A percentile compares a stretch with the other conserved stretches of the same genome.
These are phyloP conservation scores for Amauroascus niger DNA, from an alignment of 2,329 filamentous ascomycete species.

Conservation along the genomic window DNA sequence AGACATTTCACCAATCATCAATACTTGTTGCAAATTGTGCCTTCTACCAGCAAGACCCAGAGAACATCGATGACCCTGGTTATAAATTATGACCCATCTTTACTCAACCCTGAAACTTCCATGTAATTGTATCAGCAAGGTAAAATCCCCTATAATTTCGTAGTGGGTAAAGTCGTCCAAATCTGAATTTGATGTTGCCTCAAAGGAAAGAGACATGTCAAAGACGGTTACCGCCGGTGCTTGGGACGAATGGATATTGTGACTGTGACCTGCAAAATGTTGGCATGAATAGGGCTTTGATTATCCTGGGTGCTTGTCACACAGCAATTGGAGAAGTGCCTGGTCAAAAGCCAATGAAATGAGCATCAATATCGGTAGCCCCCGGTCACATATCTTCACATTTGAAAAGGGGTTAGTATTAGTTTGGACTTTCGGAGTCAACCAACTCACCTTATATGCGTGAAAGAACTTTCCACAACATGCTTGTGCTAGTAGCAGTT, in stretches of 20 bases:
- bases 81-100: not conserved
- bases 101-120: not conserved
- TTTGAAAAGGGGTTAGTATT: not conserved
- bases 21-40: not conserved
- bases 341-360: not conserved
- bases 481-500: not conserved
- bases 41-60: not conserved
- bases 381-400: not conserved
- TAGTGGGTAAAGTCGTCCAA: not conserved
- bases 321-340: not conserved
- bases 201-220: not conserved
- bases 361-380: not conserved
- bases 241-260: not conserved
- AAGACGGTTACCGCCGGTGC: not conserved
- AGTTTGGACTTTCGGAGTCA: not conserved
- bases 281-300: not conserved
- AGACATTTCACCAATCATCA: no score
- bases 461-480: not conserved
- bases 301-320: not conserved
- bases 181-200: not conserved
- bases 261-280: not conserved
- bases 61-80: not conserved
- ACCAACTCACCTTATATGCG: not conserved
- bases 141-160: not conserved
- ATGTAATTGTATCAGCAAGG: not conserved